Evolutionary conservation across 2,329 filamentous ascomycete species (phyloP), one percentile per base, ranked within the genome.

Genomic region (Colletotrichum navitas): DNA sequence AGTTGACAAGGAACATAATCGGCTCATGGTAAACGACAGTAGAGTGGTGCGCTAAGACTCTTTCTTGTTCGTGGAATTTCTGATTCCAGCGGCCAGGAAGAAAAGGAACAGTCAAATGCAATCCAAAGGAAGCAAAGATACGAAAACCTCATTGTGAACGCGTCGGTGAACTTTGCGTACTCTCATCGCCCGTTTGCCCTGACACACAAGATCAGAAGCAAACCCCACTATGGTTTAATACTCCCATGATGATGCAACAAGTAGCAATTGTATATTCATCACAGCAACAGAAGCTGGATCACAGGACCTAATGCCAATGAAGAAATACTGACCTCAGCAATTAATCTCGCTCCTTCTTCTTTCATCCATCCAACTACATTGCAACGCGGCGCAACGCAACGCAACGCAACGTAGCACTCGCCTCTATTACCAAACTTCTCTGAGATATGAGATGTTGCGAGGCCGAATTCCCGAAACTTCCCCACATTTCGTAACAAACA

Each of bases 121-220:
- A 16, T 5, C 2, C 12, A 29, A 26, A 6, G 10, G 3, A 29
- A 29, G 2, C 5, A 4, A 26, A 26, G 24, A 51, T 5, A 16
- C 5, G 10, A 29, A 29, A 1, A 3, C 3, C 2, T 16, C 1
- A 2, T 2, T 8, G 6, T 16, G 2, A n/a, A 7, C 11, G 24
- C 0, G n/a, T n/a, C 5, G 8, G 3, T 6, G 6, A n/a, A 47
- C 6, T n/a, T 49, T n/a, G n/a, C 8, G n/a, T 24, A 21, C 8
- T 26, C 24, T 26, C 47, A 12, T 49, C 11, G 3, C n/a, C 5
- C 2, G 24, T 29, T 51, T 29, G 11, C 24, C 29, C 16, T 12
- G 10, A 24, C n/a, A 12, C 24, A 26, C 21, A 51, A 26, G 45
- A 51, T 24, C 5, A 24, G n/a, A 26, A 5, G 10, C 26, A 24